A percentile compares a stretch with the other conserved stretches of the same genome.
These are phyloP conservation scores for Cytauxzoon felis DNA, from an alignment of 169 alveolate genomes.

Conservation along the genomic window DNA sequence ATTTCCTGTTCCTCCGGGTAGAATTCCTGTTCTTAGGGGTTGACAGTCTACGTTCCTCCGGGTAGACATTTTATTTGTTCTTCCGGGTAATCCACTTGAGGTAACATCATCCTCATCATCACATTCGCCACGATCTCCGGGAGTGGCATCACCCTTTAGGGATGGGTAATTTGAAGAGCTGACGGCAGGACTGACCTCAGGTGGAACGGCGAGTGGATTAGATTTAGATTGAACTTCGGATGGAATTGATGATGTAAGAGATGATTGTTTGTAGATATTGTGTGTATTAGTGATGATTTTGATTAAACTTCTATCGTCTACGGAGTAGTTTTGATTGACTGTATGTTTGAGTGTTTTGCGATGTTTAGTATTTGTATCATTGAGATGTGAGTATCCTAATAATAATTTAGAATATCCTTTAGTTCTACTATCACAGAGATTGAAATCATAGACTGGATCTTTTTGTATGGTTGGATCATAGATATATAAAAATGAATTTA, in stretches of 20 bases:
- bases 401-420: conserved; percentile 18
- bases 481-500: conserved; percentile 58
- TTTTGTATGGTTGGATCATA: conserved; percentile 68
- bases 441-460: conserved; percentile 67
- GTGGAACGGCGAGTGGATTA: too few species aligned
- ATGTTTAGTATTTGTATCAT: conserved; percentile 37
- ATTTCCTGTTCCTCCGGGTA: too few species aligned
- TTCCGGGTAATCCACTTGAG: too few species aligned
- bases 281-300: conserved; percentile 34
- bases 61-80: too few species aligned
- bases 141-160: not conserved
- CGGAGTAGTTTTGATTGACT: conserved; percentile 19
- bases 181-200: too few species aligned
- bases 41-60: too few species aligned
- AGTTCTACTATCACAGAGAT: conserved; percentile 57
- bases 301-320: conserved; percentile 12
- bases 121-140: not conserved
- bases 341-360: conserved; percentile 15
- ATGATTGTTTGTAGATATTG: not conserved
- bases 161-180: too few species aligned
- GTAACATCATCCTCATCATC: not conserved
- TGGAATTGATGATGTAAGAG: too few species aligned
- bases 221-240: too few species aligned
- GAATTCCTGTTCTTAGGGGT: too few species aligned
- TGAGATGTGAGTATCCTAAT: not conserved